Evolutionary conservation across 768 basidiomycete genomes (phyloP).

Genomic region (Leccinum longicurvipes): DNA sequence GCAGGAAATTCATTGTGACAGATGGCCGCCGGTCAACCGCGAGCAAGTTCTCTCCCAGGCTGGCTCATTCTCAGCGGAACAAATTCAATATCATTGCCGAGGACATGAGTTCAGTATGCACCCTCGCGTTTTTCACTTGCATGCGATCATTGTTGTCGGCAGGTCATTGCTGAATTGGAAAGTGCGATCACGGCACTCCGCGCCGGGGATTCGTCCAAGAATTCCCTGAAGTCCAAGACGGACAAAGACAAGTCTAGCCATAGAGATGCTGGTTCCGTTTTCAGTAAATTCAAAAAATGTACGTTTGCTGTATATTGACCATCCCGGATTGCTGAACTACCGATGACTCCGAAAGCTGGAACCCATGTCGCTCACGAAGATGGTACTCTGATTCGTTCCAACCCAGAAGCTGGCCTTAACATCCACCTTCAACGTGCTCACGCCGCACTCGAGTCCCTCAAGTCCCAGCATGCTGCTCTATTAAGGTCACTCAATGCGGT

Average conservation of each 20-base stretch:
- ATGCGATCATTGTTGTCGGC: conserved; percentile 1
- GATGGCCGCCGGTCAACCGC: conserved; percentile 37
- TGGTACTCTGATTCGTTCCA: conserved; percentile 16
- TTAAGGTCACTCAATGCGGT: conserved; percentile 39
- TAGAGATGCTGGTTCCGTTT: conserved; percentile 35
- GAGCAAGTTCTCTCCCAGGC: conserved; percentile 35
- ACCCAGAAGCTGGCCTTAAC: conserved; percentile 16
- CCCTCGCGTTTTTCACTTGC: not conserved
- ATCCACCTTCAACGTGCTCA: conserved; percentile 43
- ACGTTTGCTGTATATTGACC: conserved; percentile 15
- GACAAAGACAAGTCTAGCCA: conserved; percentile 45
- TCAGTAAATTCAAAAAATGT: conserved; percentile 66
- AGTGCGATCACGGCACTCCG: conserved; percentile 44
- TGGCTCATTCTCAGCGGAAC: conserved; percentile 44
- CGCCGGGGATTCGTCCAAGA: conserved; percentile 39
- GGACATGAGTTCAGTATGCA: conserved; percentile 62
- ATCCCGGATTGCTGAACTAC: not conserved
- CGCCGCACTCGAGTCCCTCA: conserved; percentile 49
- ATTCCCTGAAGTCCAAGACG: conserved; percentile 33
- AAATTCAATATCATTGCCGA: conserved; percentile 54
- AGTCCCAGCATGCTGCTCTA: conserved; percentile 55
- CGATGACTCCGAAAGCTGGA: conserved; percentile 16
- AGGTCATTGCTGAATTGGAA: conserved; percentile 64
- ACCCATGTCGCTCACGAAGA: conserved; percentile 26
- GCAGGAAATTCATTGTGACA: conserved; percentile 58